Evolutionary conservation across 1,139 yeast genomes (phyloP).

Genomic region (Wickerhamomyces sp.): DNA sequence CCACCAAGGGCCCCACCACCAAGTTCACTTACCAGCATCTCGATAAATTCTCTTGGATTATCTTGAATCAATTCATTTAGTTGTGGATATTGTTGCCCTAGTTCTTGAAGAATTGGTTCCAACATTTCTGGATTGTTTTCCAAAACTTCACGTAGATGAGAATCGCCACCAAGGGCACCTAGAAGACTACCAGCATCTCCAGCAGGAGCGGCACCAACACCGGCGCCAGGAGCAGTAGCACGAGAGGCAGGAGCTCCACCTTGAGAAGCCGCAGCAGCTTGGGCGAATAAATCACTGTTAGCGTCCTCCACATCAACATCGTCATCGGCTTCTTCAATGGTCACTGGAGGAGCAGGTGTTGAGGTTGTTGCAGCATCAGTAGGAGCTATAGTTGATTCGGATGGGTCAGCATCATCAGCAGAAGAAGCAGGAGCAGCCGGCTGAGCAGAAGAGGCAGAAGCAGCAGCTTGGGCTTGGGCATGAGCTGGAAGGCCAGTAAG

Average conservation of each 20-base stretch:
- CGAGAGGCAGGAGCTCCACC: conserved; percentile 21
- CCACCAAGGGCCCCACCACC: conserved; percentile 21
- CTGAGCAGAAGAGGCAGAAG: conserved; percentile 45
- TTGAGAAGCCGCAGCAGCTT: conserved; percentile 25
- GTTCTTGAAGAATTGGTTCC: conserved; percentile 76
- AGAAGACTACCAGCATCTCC: conserved; percentile 1
- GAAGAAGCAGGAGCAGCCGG: conserved; percentile 27
- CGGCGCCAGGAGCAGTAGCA: conserved; percentile 5
- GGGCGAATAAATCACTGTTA: conserved; percentile 23
- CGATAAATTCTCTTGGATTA: conserved; percentile 82
- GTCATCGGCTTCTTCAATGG: conserved; percentile 20
- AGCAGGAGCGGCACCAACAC: conserved; percentile 18
- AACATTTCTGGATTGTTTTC: conserved; percentile 87
- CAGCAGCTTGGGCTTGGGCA: conserved; percentile 29
- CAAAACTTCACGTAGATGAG: conserved; percentile 69
- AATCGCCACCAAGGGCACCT: conserved; percentile 31
- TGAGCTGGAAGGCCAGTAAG: conserved; percentile 67
- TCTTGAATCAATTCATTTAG: conserved; percentile 75
- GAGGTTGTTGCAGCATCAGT: conserved; percentile 31
- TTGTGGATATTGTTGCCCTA: conserved; percentile 82
- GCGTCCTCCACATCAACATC: conserved; percentile 11
- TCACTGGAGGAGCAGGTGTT: conserved; percentile 20
- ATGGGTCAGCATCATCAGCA: conserved; percentile 21
- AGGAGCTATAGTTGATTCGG: conserved; percentile 19
- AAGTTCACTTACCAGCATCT: conserved; percentile 39